Conservation (phyloP, 106 monocot genomes). For the Dioscorea alata region DNA sequence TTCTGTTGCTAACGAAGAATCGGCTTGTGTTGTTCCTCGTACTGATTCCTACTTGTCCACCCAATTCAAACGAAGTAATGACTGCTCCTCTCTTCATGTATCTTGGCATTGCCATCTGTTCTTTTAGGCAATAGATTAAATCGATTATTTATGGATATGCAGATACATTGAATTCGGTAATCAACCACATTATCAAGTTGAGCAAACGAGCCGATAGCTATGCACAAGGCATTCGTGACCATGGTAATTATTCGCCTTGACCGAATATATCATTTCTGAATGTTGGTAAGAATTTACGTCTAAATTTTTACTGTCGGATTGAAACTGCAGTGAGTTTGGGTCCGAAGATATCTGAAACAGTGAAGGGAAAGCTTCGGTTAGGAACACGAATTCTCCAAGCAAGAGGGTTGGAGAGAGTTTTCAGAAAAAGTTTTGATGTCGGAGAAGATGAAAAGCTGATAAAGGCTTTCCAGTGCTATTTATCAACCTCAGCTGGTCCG, state of each 20-base stretch:
- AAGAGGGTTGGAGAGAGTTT: conserved; percentile 31
- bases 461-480: conserved; percentile 32
- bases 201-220: conserved; percentile 24
- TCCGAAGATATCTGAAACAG: conserved; percentile 29
- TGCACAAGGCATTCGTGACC: conserved; percentile 21
- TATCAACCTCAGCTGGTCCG: conserved; percentile 37
- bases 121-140: no score
- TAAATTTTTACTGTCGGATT: not conserved
- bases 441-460: conserved; percentile 26
- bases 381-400: conserved; percentile 35
- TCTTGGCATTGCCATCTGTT: no score
- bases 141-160: not conserved
- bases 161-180: conserved; percentile 11
- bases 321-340: conserved; percentile 24
- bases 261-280: not conserved
- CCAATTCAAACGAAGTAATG: no score
- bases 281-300: not conserved
- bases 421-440: conserved; percentile 16
- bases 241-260: conserved; percentile 10
- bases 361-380: conserved; percentile 31
- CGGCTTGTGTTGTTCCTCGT: no score
- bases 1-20: no score
- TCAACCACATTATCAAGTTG: conserved; percentile 24
- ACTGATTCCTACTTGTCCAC: no score
- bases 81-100: no score